Conservation (phyloP, 352 stramenopile species). For the Chrysophaeum taylorii region DNA sequence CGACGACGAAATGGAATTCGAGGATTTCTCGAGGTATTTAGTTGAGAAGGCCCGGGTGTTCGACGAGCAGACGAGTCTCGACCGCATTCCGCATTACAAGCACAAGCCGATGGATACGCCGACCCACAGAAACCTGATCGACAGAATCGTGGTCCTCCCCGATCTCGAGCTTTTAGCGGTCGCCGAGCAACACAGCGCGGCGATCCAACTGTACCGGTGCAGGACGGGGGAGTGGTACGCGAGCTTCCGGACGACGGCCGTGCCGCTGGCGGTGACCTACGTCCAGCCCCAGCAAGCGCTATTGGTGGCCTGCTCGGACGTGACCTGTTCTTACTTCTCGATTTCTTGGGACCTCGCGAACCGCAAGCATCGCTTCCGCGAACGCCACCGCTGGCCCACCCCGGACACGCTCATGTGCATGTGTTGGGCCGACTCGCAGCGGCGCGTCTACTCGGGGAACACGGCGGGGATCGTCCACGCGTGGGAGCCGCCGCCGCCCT, state of each 20-base stretch:
- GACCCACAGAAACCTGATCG: slow-evolving; percentile 8
- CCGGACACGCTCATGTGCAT: slow-evolving; percentile 17
- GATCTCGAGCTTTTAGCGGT: slow-evolving; percentile 14
- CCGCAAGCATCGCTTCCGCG: too few species aligned
- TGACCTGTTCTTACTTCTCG: slow-evolving; percentile 20
- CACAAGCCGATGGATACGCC: slow-evolving; percentile 17
- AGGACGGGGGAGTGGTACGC: not conserved
- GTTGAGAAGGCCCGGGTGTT: slow-evolving; percentile 53
- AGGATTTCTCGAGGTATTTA: slow-evolving; percentile 78
- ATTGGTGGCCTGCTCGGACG: slow-evolving; percentile 18
- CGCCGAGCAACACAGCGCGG: slow-evolving; percentile 10
- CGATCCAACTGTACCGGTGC: slow-evolving; percentile 14
- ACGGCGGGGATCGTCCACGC: slow-evolving; percentile 14
- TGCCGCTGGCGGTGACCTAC: slow-evolving; percentile 17
- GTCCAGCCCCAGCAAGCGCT: slow-evolving; percentile 10
- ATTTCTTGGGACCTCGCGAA: too few species aligned
- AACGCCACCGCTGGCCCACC: too few species aligned
- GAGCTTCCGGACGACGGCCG: not conserved
- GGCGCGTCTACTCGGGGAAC: slow-evolving; percentile 10
- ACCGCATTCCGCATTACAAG: slow-evolving; percentile 13
- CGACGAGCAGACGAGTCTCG: slow-evolving; percentile 14
- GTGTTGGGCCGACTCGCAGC: slow-evolving; percentile 13
- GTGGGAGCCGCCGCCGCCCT: too few species aligned
- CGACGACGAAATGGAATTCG: slow-evolving; percentile 76
- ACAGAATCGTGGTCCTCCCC: slow-evolving; percentile 12